Conservation (phyloP, 2,329 filamentous ascomycete species). For the Fusarium annulatum region DNA sequence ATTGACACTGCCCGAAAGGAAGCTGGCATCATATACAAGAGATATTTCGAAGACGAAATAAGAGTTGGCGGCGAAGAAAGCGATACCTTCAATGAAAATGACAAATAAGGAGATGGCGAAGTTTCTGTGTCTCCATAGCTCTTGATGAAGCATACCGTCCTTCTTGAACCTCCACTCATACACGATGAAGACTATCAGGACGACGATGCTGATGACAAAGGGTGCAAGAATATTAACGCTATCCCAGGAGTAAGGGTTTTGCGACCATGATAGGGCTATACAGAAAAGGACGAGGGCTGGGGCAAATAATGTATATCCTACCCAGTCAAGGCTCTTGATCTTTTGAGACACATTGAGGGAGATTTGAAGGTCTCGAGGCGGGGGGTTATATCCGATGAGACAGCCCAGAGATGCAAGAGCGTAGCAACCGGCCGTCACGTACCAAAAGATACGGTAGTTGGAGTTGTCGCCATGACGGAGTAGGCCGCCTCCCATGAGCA, state of each 20-base stretch:
- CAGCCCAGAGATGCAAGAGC: background rate
- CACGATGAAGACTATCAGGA: background rate
- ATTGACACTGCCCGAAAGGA: background rate
- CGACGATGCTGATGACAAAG: background rate
- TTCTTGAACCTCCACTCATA: background rate
- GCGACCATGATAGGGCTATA: background rate
- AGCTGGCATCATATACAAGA: background rate
- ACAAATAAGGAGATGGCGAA: background rate
- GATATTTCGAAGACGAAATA: background rate
- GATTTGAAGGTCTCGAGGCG: background rate
- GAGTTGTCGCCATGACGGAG: background rate
- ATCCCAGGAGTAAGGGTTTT: background rate
- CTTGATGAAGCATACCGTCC: background rate
- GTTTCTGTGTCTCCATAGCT: background rate
- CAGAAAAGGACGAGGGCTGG: background rate
- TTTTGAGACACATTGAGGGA: background rate
- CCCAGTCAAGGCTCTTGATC: background rate
- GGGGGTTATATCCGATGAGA: background rate
- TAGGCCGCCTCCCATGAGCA: background rate
- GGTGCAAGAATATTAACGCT: background rate
- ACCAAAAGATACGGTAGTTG: background rate
- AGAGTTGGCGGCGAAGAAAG: background rate
- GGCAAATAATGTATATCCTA: background rate
- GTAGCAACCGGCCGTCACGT: background rate
- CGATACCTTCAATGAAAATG: background rate